These are phyloP conservation scores for Litchi chinensis DNA, from an alignment of 345 rosid species.

Conservation along the genomic window DNA sequence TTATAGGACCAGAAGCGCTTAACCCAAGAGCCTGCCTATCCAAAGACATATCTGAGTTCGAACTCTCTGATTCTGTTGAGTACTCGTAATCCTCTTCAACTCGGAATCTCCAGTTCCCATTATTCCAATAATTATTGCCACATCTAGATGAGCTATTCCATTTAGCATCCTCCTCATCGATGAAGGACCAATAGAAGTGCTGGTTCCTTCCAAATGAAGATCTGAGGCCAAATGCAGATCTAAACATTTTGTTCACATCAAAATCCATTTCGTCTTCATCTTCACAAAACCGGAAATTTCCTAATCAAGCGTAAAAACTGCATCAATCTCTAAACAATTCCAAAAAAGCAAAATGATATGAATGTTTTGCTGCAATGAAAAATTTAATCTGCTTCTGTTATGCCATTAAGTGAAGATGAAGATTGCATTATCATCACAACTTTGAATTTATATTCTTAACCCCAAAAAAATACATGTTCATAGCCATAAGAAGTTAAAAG, in stretches of 20 bases:
- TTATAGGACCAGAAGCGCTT: constrained; percentile 71
- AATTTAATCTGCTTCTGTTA: not conserved
- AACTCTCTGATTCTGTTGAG: constrained; percentile 51
- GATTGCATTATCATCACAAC: not conserved
- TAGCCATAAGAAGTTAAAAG: not conserved
- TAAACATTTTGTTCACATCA: constrained; percentile 58
- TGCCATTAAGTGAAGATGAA: not conserved
- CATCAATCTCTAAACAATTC: constrained; percentile 12
- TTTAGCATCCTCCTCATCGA: constrained; percentile 51
- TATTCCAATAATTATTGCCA: constrained; percentile 42
- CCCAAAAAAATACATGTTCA: not conserved
- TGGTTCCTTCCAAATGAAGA: constrained; percentile 64
- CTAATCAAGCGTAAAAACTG: constrained; percentile 39
- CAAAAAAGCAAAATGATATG: not conserved
- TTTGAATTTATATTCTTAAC: not conserved
- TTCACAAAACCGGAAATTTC: constrained; percentile 63
- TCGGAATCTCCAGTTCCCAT: constrained; percentile 43
- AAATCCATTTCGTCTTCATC: constrained; percentile 51
- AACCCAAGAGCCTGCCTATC: constrained; percentile 84
- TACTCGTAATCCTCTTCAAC: constrained; percentile 61
- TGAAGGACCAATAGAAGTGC: constrained; percentile 66
- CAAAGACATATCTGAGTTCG: constrained; percentile 49
- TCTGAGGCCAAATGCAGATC: constrained; percentile 62
- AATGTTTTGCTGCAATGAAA: not conserved
- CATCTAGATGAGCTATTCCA: constrained; percentile 43